Base-by-base conservation (phyloP, 257 asterid genomes). In the Nemophila menziesii region DNA sequence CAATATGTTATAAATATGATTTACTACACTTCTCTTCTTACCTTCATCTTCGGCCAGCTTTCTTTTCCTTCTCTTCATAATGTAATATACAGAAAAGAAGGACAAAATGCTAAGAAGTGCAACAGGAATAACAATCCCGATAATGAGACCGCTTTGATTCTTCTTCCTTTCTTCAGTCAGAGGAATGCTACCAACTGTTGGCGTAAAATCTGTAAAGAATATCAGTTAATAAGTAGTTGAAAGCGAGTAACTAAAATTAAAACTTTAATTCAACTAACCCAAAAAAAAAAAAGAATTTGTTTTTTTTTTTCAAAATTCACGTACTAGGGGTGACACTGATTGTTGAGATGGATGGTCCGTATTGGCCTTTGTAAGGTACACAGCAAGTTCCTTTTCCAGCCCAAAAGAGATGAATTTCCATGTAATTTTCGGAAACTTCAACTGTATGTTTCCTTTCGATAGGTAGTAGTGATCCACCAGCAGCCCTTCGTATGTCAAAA, bases 301-400 rank as follows among this genome's bases (percentile, higher is more conserved):
- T 34, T 18, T 2, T 37, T n/a, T n/a, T n/a, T n/a, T n/a, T n/a
- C n/a, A n/a, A n/a, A 42, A 34, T n/a, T n/a, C 17, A n/a, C 45
- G 13, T 70, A 74, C 92, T 76, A 61, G 93, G 79, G 43, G 61
- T 74, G 45, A 68, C 92, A 29, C 93, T 86, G 58, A 86, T 70
- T 5, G 87, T 93, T 24, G 93, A 72, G 54, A 82, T 70, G 9
- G 72, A 50, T 40, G 92, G 93, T 45, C 96, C 96, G 50, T 79
- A 82, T 44, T 56, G 42, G 46, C 82, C 79, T 44, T 43, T 84
- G 36, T 4, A 3, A 54, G 96, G 94, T 22, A 77, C 85, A 67
- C 93, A 76, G 46, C 87, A 82, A 46, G 96, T 79, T 53, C 96
- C 94, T 65, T 74, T 85, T 26, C 93, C 96, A 22, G 89, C 87